Evolutionary conservation across 1,139 yeast genomes (phyloP).

Genomic region (Schizosaccharomyces versatilis): DNA sequence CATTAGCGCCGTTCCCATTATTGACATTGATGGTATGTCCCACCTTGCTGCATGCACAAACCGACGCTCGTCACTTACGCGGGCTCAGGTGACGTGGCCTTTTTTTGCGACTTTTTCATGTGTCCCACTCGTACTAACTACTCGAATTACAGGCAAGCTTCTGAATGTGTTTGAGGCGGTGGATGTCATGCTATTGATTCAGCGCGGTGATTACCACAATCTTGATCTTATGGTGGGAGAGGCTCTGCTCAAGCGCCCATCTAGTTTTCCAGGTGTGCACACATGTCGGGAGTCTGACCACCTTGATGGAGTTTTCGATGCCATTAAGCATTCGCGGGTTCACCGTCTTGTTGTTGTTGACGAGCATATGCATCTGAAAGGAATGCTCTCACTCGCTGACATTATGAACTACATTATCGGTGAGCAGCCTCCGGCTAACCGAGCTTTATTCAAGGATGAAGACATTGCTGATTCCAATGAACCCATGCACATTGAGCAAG

Average conservation of each 20-base stretch:
- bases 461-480: too few species aligned
- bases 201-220: slow-evolving; percentile 87
- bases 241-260: slow-evolving; percentile 81
- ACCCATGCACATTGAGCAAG: too few species aligned
- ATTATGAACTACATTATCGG: not conserved
- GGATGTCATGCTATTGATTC: slow-evolving; percentile 76
- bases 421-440: not conserved
- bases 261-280: slow-evolving; percentile 93
- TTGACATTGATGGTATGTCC: slow-evolving; percentile 38
- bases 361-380: slow-evolving; percentile 20
- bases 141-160: slow-evolving; percentile 23
- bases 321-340: slow-evolving; percentile 71
- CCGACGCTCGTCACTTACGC: not conserved
- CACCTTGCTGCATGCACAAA: not conserved
- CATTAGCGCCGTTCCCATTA: slow-evolving; percentile 80
- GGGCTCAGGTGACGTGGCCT: not conserved
- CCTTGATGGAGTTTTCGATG: slow-evolving; percentile 77
- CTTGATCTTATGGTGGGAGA: slow-evolving; percentile 84
- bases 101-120: not conserved
- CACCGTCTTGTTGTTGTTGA: slow-evolving; percentile 89
- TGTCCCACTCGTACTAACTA: not conserved
- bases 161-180: slow-evolving; percentile 90
- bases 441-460: too few species aligned
- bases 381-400: slow-evolving; percentile 1
- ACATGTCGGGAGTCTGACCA: slow-evolving; percentile 81